These are phyloP conservation scores for Paramyrothecium roridum DNA, from an alignment of 2,329 filamentous ascomycete genomes.

Conservation along the genomic window DNA sequence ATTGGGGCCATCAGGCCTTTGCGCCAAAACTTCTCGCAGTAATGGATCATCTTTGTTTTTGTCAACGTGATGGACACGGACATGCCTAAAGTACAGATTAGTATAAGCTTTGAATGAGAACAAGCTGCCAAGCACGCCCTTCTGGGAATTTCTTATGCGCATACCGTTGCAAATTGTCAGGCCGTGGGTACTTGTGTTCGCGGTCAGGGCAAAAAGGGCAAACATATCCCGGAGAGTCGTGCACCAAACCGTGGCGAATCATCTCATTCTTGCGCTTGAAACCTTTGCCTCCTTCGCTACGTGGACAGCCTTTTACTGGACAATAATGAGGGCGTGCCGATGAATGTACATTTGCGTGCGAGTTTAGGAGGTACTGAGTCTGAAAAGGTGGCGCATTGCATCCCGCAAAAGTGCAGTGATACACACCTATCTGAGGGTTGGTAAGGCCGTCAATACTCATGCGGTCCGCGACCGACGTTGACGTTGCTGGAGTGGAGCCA, in stretches of 20 bases:
- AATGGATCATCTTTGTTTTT: slow-evolving; percentile 83
- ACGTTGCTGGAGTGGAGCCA: slow-evolving; percentile 36
- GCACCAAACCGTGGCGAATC: slow-evolving; percentile 79
- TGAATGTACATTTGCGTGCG: slow-evolving; percentile 72
- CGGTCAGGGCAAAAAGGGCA: slow-evolving; percentile 94
- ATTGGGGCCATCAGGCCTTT: slow-evolving; percentile 79
- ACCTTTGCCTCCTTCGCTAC: slow-evolving; percentile 61
- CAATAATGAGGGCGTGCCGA: slow-evolving; percentile 65
- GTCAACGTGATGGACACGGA: slow-evolving; percentile 86
- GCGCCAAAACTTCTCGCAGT: slow-evolving; percentile 79
- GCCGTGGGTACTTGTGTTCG: slow-evolving; percentile 90
- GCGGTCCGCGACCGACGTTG: slow-evolving; percentile 41
- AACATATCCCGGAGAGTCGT: slow-evolving; percentile 90
- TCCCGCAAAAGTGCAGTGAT: slow-evolving; percentile 56
- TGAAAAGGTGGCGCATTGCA: slow-evolving; percentile 74
- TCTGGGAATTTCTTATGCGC: slow-evolving; percentile 12
- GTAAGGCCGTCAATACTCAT: slow-evolving; percentile 59
- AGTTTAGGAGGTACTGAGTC: slow-evolving; percentile 75
- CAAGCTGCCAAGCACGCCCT: background rate
- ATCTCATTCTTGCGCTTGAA: slow-evolving; percentile 74
- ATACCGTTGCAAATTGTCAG: slow-evolving; percentile 92
- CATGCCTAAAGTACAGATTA: slow-evolving; percentile 60
- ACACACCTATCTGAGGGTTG: slow-evolving; percentile 48
- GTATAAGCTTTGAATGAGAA: background rate
- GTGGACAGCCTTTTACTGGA: slow-evolving; percentile 58